These are phyloP conservation scores for Caulochytrium protostelioides DNA, from an alignment of 371 early-diverging fungal genomes.

Conservation along the genomic window DNA sequence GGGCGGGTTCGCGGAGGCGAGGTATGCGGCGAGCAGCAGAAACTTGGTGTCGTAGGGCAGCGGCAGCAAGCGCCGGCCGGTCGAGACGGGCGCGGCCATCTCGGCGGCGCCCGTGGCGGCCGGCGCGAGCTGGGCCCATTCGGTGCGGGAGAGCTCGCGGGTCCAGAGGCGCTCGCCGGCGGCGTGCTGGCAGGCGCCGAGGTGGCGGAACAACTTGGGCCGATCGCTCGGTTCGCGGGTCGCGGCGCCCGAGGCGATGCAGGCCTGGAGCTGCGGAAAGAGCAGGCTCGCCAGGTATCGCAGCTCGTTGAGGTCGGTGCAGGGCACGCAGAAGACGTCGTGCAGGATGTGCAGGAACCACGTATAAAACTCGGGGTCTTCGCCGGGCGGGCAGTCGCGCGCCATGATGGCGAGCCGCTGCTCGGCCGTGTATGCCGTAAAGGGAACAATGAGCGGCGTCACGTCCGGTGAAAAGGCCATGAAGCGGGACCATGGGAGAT, in stretches of 20 bases:
- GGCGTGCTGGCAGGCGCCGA: constrained; percentile 52
- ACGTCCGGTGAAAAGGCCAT: too few species aligned
- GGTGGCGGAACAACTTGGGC: constrained; percentile 39
- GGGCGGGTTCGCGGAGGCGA: constrained; percentile 84
- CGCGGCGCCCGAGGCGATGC: constrained; percentile 35
- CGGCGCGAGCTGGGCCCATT: constrained; percentile 28
- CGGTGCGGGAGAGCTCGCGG: constrained; percentile 59
- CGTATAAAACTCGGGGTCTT: constrained; percentile 30
- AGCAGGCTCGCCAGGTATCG: constrained; percentile 50
- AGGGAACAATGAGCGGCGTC: constrained; percentile 35
- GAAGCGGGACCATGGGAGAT: too few species aligned
- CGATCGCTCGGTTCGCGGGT: constrained; percentile 27
- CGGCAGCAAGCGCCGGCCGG: not conserved
- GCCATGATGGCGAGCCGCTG: constrained; percentile 47
- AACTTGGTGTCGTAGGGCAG: constrained; percentile 36
- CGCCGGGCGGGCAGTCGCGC: constrained; percentile 36
- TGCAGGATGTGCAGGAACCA: constrained; percentile 48
- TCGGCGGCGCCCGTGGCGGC: not conserved
- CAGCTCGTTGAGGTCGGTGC: constrained; percentile 65
- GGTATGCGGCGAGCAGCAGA: constrained; percentile 60
- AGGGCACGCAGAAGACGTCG: constrained; percentile 48
- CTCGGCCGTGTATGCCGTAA: constrained; percentile 42
- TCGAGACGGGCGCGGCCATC: not conserved
- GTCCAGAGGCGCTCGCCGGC: constrained; percentile 59
- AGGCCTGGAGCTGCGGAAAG: constrained; percentile 52